A percentile compares a stretch with the other conserved stretches of the same genome.
Conservation (phyloP, 495 filamentous ascomycete genomes). For the Aspergillus homomorphus region DNA sequence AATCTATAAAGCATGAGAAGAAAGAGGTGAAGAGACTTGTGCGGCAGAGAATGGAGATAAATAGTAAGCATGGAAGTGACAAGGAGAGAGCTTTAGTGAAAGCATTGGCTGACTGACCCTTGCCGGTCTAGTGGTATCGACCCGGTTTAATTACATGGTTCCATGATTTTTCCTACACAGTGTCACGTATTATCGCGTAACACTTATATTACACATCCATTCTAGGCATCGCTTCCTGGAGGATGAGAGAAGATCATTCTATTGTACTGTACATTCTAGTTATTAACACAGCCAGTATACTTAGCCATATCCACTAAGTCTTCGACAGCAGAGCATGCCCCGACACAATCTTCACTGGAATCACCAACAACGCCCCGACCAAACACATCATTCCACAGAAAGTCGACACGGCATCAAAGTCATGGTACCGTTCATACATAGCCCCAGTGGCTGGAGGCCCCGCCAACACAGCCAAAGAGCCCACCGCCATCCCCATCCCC, state of each 20-base stretch:
- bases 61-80: background rate
- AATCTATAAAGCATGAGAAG: no score
- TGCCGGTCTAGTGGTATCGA: background rate
- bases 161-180: no score
- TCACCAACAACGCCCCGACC: slow-evolving; percentile 5
- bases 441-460: slow-evolving; percentile 54
- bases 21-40: no score
- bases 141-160: no score
- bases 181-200: no score
- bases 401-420: slow-evolving; percentile 38
- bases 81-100: background rate
- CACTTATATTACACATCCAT: no score
- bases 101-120: background rate
- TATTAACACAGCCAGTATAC: no score
- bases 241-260: slow-evolving; percentile 3
- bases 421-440: slow-evolving; percentile 38
- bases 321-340: slow-evolving; percentile 7
- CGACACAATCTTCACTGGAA: slow-evolving; percentile 9
- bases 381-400: slow-evolving; percentile 48
- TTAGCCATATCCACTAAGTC: background rate
- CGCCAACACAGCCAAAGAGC: slow-evolving; percentile 43
- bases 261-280: background rate
- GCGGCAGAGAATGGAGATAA: slow-evolving; percentile 1
- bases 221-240: background rate
- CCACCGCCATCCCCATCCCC: slow-evolving; percentile 50